Base-by-base conservation (phyloP, 179 eudicot genomes). In the Pouteria campechiana region DNA sequence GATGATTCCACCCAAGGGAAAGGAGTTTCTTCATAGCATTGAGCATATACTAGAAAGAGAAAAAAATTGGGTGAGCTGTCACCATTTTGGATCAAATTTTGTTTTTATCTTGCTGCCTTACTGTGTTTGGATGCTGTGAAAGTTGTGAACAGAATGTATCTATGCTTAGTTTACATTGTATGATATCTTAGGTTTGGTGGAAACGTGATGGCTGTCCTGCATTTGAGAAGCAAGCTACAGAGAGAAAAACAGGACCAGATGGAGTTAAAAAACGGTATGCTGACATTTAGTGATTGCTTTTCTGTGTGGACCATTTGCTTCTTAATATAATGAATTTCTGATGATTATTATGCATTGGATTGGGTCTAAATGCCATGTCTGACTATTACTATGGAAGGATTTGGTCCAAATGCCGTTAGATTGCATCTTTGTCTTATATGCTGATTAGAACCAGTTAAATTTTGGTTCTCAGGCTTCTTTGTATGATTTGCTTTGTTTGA, bases 171-270 rank as follows among this genome's bases (percentile, higher is more conserved):
- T 45, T 17, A 17, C 37, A 16, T 32, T 6, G 35, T 5, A 21
- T 33, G 41, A 14, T 43, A 46, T 48, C 32, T 42, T 49, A 90
- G 98, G 96, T 86, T 5, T 90, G 98, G 98, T 90, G 98, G 98
- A 90, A 90, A 56, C 94, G 94, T 47, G 98, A 90, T 70, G 96
- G 94, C 54, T 90, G 98, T 64, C 81, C 78, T 21, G 78, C 98
- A 42, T 90, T 86, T 65, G 98, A 90, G 52, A 83, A 90, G 57
- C 84, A 63, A 50, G 75, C 81, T 0, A 36, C 51, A 10, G 96
- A 79, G 60, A 81, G 73, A 64, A 86, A 86, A 60, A 59, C 69
- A 35, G 61, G 23, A 47, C 89, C 59, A 56, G 98, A 82, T 57
- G 85, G 61, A 52, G 54, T 51, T 6, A 82, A 76, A 68, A 90